Evolutionary conservation across 495 filamentous ascomycete genomes (phyloP), one percentile per base, ranked within the genome.

Genomic region (Xylaria grammica): DNA sequence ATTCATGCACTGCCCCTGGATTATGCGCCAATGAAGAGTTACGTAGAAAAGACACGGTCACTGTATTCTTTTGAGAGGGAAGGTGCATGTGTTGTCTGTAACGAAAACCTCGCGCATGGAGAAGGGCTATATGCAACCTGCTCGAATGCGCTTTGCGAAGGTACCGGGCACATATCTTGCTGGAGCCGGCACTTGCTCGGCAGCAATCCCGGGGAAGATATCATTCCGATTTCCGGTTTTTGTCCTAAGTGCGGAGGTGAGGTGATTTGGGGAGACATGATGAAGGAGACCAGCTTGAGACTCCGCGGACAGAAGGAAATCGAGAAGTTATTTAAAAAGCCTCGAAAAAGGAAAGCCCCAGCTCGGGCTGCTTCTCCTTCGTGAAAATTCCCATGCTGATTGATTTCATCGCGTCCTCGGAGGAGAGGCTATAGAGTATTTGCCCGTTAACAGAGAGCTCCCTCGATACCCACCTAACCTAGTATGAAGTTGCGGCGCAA

Each of bases 261-360:
- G 20, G 78, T 91, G 8, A 69, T 81, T 50, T 99, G 95, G 95
- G 78, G 85, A 0, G 81, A 90, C 50, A 83, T 97, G 67, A 90
- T 94, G 74, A 93, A 88, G 69, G 93, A 97, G 72, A 75, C 93
- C 63, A 94, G 82, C 52, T 74, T 97, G 30, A 82, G 93, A 57
- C 77, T 80, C 27, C 82, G 92, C 49, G 92, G 88, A 15, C 71
- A 80, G 65, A 88, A 88, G 48, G 87, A 91, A 65, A 69, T 91
- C 3, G 85, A 84, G 20, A 82, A 81, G 51, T 74, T 95, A 24
- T 74, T 93, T 67, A 90, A 85, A 72, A 84, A 76, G 75, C 85
- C 78, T 20, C 78, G 74, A 17, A 67, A 60, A 27, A 62, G 74
- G 29, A 75, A 63, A 15, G 51, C 63, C 1, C 11, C 29, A 1